Conservation (phyloP, 768 basidiomycete species). For the Lentinula sp. region DNA sequence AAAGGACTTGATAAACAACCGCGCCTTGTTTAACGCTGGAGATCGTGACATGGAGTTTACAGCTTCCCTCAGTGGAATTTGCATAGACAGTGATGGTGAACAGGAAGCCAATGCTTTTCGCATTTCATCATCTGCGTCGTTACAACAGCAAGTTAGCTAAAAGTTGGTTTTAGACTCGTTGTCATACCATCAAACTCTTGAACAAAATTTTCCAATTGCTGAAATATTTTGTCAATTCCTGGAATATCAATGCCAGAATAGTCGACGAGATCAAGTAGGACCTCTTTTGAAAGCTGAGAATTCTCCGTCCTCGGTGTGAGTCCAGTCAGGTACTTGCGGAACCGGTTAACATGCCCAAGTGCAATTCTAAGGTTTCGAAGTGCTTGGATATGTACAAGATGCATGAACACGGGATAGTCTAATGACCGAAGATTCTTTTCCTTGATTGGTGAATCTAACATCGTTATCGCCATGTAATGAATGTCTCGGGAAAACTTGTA, state of each 20-base stretch:
- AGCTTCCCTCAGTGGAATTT: conserved; percentile 33
- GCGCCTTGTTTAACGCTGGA: conserved; percentile 53
- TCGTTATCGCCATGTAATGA: not conserved
- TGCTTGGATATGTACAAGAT: conserved; percentile 57
- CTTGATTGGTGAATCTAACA: not conserved
- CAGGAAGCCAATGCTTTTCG: conserved; percentile 55
- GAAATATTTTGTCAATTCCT: conserved; percentile 42
- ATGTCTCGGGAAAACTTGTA: not conserved
- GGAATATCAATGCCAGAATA: conserved; percentile 60
- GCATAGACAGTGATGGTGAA: conserved; percentile 43
- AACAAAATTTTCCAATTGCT: conserved; percentile 26
- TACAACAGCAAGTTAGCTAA: conserved; percentile 5
- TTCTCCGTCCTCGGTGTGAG: conserved; percentile 55
- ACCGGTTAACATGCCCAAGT: conserved; percentile 51
- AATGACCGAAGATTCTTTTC: conserved; percentile 12
- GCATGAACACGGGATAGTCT: conserved; percentile 41
- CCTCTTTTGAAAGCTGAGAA: conserved; percentile 56
- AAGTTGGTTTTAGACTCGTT: not conserved
- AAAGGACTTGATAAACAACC: conserved; percentile 63
- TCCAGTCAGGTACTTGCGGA: conserved; percentile 46
- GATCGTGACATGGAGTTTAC: conserved; percentile 42
- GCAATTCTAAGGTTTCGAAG: conserved; percentile 45
- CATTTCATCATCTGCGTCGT: conserved; percentile 27
- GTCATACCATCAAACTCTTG: conserved; percentile 28
- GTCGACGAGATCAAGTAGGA: conserved; percentile 57